Conservation (phyloP, 495 filamentous ascomycete genomes). For the Cercophora sp. region DNA sequence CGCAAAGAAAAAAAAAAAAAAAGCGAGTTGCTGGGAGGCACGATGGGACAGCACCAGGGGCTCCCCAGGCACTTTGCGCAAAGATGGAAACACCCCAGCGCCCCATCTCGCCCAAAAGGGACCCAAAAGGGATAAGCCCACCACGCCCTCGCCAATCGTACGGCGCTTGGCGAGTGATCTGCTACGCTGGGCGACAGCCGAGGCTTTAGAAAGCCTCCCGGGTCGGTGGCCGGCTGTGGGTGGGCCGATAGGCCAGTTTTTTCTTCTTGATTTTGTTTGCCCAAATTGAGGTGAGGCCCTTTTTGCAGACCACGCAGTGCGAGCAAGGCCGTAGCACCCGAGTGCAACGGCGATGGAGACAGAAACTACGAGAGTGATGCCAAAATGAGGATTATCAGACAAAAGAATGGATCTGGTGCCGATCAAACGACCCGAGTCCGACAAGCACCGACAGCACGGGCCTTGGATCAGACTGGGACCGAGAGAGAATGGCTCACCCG, state of each 20-base stretch:
- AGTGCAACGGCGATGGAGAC: too few relatives aligned
- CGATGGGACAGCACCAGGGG: not conserved
- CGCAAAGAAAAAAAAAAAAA: too few relatives aligned
- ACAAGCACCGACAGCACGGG: not conserved
- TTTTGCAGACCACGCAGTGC: too few relatives aligned
- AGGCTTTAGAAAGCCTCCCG: too few relatives aligned
- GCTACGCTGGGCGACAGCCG: too few relatives aligned
- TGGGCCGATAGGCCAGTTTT: too few relatives aligned
- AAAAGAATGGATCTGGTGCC: not conserved
- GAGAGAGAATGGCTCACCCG: not conserved
- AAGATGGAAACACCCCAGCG: not conserved
- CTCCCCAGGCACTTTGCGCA: not conserved
- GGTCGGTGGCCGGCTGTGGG: too few relatives aligned
- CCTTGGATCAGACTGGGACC: constrained; percentile 3
- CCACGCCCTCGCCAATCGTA: constrained; percentile 12
- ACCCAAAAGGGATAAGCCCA: too few relatives aligned
- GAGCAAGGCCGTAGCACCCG: too few relatives aligned
- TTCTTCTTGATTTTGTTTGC: too few relatives aligned
- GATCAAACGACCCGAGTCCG: constrained; percentile 16
- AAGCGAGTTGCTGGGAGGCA: not conserved
- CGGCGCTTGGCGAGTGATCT: not conserved
- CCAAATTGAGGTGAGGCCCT: too few relatives aligned
- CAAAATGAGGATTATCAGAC: constrained; percentile 10
- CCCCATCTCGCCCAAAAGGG: not conserved
- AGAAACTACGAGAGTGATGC: not conserved